These are phyloP conservation scores for Podila horticola DNA, from an alignment of 192 early-diverging fungal species.

Conservation along the genomic window DNA sequence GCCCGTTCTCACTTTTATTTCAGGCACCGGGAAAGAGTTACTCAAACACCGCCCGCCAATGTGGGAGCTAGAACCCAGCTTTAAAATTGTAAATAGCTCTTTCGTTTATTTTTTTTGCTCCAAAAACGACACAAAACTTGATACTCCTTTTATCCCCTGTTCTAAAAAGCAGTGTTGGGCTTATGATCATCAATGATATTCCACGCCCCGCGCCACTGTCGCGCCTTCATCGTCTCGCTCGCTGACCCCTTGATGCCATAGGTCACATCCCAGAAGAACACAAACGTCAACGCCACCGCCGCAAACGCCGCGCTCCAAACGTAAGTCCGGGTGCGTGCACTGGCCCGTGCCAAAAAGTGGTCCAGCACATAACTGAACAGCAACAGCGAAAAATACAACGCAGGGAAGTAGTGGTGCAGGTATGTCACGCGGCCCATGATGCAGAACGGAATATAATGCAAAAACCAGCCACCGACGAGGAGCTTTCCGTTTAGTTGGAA, in stretches of 20 bases:
- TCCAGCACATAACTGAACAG: constrained; percentile 81
- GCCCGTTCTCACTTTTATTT: too few species aligned
- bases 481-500: constrained; percentile 80
- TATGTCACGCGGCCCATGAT: constrained; percentile 98
- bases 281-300: constrained; percentile 64
- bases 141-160: too few species aligned
- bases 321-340: constrained; percentile 22
- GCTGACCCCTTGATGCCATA: constrained; percentile 85
- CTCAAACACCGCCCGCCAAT: too few species aligned
- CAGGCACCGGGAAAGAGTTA: too few species aligned
- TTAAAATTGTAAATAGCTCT: too few species aligned
- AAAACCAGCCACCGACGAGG: constrained; percentile 87
- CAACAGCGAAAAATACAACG: constrained; percentile 93
- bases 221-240: constrained; percentile 58
- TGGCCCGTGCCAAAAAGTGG: constrained; percentile 57
- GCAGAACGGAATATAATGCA: constrained; percentile 95
- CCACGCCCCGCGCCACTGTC: constrained; percentile 83
- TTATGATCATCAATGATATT: constrained; percentile 76
- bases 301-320: constrained; percentile 57
- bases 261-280: constrained; percentile 82
- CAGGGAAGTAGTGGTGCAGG: constrained; percentile 97
- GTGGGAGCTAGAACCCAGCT: too few species aligned
- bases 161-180: constrained; percentile 11
- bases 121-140: neutral
- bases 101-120: too few species aligned